Evolutionary conservation across 2,329 filamentous ascomycete genomes (phyloP), one percentile per base, ranked within the genome.

Genomic region (Cladosporium sphaerospermum): DNA sequence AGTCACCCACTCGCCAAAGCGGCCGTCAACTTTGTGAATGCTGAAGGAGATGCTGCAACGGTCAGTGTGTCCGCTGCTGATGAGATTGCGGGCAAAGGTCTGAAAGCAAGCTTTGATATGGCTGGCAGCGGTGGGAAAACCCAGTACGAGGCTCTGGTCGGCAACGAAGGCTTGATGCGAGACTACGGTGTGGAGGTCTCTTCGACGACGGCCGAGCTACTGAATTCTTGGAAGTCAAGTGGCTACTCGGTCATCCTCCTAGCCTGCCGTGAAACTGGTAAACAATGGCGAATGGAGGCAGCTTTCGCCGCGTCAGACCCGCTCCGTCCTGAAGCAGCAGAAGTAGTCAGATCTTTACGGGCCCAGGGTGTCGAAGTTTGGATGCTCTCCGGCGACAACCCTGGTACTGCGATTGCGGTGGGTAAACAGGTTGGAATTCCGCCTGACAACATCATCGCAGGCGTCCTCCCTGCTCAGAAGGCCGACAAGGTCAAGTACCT

Each of bases 301-400:
- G 77, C 84, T 9, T 83, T 96, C 59, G 83, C 89, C 44, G 85
- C 92, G 45, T 84, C 90, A 0, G 91, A 96, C 60, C 83, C 88
- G 1, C 80, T 96, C 57, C 85, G 91, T 2, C 79, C 82, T 0
- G 88, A 95, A 69, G 84, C 89, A 0, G 34, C 40, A 10, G 52
- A 52, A 10, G 55, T 61, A 14, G 53, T 69, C 73, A 1, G 64
- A 73, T 7, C 82, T 3, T 34, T 54, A 0, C 78, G 81, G 41
- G 69, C 77, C 4, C 79, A 80, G 13, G 83, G 85, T 16, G 84
- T 87, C 44, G 80, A 84, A 32, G 86, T 95, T 3, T 96, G 86
- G 83, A 95, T 96, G 89, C 83, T 96, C 36, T 95, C 89, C 0
- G 91, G 91, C 31, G 91, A 96, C 73, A 96, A 96, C 64, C 73